phyloP scores from a whole-genome alignment of 2,329 filamentous ascomycete species.

The Sphaerulina vaccinii region DNA sequence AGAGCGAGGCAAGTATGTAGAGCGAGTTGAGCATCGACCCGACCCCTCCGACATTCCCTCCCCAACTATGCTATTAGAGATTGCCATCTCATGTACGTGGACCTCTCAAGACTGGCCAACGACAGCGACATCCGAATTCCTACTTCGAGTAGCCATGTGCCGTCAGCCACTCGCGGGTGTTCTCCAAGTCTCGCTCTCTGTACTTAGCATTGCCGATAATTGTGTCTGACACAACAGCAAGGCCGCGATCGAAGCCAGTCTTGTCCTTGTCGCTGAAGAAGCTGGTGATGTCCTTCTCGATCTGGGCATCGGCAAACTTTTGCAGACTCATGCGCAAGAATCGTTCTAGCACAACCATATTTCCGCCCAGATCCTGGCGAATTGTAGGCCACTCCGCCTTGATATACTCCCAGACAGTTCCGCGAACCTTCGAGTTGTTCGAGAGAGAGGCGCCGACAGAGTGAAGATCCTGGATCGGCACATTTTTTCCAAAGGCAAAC shows the following conservation, averaged over 20 bases:
- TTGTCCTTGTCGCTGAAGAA: constrained; percentile 91
- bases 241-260: constrained; percentile 77
- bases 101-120: too few species aligned
- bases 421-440: constrained; percentile 69
- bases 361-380: constrained; percentile 68
- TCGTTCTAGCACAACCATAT: constrained; percentile 85
- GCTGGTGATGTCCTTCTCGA: constrained; percentile 70
- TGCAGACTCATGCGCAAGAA: constrained; percentile 77
- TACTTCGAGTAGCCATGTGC: constrained; percentile 56
- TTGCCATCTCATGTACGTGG: too few species aligned
- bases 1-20: too few species aligned
- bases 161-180: constrained; percentile 76
- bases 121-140: neutral
- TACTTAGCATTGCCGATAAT: constrained; percentile 82
- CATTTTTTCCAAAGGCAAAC: constrained; percentile 79
- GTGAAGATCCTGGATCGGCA: constrained; percentile 85
- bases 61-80: too few species aligned
- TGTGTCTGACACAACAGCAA: constrained; percentile 82
- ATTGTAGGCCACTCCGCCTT: constrained; percentile 78
- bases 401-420: constrained; percentile 79
- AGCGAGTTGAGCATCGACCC: too few species aligned
- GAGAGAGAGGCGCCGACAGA: constrained; percentile 72
- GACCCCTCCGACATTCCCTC: too few species aligned
- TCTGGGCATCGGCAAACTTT: constrained; percentile 70
- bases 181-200: constrained; percentile 69